Percentiles rank a stretch among this genome's conserved stretches.
Evolutionary conservation across 768 basidiomycete species (phyloP).

Genomic region (Leucocoprinus leucothites): DNA sequence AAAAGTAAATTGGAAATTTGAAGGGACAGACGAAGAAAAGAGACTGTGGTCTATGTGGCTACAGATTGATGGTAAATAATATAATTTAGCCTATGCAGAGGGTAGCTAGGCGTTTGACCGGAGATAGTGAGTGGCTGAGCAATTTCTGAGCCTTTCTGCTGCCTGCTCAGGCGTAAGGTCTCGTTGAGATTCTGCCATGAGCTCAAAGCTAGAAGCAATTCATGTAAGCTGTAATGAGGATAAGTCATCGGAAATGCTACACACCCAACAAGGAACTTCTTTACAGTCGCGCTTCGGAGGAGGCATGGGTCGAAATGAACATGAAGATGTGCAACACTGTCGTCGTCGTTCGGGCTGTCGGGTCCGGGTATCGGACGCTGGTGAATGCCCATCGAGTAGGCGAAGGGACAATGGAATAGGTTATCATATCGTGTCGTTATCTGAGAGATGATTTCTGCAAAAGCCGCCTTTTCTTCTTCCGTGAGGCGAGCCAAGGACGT

Average conservation of each 20-base stretch:
- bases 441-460: conserved; percentile 65
- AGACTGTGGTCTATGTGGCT: conserved; percentile 83
- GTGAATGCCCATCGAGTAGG: conserved; percentile 94
- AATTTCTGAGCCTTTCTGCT: conserved; percentile 56
- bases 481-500: conserved; percentile 63
- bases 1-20: conserved; percentile 77
- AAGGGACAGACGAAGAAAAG: conserved; percentile 70
- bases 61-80: conserved; percentile 69
- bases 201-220: conserved; percentile 60
- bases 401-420: conserved; percentile 82
- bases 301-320: conserved; percentile 86
- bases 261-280: conserved; percentile 89
- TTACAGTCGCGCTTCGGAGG: conserved; percentile 74
- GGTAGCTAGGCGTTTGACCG: neutral
- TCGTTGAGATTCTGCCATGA: conserved; percentile 88
- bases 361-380: conserved; percentile 64
- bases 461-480: conserved; percentile 53
- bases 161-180: conserved; percentile 91
- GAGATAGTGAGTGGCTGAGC: conserved; percentile 61
- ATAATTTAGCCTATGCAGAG: neutral
- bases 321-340: conserved; percentile 75
- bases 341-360: conserved; percentile 34
- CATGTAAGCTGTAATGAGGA: neutral
- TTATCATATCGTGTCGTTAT: conserved; percentile 74
- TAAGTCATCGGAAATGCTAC: conserved; percentile 21